Conservation (phyloP, 495 filamentous ascomycete genomes). For the Aspergillus hancockii region DNA sequence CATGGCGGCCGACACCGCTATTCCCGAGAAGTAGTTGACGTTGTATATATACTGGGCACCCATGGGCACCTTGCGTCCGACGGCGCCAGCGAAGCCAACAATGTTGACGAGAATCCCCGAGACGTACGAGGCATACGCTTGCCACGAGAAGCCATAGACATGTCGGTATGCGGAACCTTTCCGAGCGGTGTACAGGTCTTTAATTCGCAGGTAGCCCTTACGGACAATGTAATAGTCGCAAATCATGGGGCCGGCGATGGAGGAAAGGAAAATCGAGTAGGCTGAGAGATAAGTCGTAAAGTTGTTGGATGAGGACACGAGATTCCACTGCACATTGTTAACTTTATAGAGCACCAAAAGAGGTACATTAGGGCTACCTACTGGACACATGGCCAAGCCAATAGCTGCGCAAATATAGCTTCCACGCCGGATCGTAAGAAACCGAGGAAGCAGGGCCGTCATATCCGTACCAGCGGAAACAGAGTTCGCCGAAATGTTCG, state of each 20-base stretch:
- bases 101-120: conserved; percentile 89
- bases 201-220: conserved; percentile 76
- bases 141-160: conserved; percentile 74
- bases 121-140: conserved; percentile 82
- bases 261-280: conserved; percentile 93
- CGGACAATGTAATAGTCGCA: conserved; percentile 90
- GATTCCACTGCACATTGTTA: conserved; percentile 58
- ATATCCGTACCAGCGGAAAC: conserved; percentile 89
- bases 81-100: conserved; percentile 84
- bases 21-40: conserved; percentile 85
- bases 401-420: conserved; percentile 85
- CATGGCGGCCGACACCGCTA: conserved; percentile 64
- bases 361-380: conserved; percentile 23
- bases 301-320: conserved; percentile 75
- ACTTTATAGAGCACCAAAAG: not conserved
- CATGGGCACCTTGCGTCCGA: conserved; percentile 69
- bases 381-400: conserved; percentile 84
- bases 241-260: conserved; percentile 88
- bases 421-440: conserved; percentile 84
- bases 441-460: conserved; percentile 86
- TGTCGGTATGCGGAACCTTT: conserved; percentile 71
- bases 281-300: conserved; percentile 95
- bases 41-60: conserved; percentile 88
- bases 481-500: conserved; percentile 91
- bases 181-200: conserved; percentile 75